A percentile compares a stretch with the other conserved stretches of the same genome.
These are phyloP conservation scores for Bryoglossum gracile DNA, from an alignment of 495 filamentous ascomycete species.

Conservation along the genomic window DNA sequence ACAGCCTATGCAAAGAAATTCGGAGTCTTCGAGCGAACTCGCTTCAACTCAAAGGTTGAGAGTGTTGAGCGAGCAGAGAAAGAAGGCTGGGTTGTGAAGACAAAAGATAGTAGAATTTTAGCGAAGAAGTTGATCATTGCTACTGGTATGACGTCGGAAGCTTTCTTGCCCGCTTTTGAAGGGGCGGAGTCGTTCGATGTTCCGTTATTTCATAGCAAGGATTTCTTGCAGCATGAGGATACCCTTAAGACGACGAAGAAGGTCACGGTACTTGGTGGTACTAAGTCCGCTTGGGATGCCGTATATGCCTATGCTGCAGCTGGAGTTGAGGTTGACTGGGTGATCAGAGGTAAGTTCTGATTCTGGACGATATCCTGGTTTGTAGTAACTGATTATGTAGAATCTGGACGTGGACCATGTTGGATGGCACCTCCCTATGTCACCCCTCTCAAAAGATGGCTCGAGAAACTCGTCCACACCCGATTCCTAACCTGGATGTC, in stretches of 20 bases:
- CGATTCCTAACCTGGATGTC: slow-evolving; percentile 54
- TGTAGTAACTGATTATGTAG: no score
- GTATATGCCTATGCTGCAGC: slow-evolving; percentile 59
- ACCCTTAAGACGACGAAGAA: slow-evolving; percentile 23
- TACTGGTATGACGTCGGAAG: slow-evolving; percentile 59
- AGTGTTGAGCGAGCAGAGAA: slow-evolving; percentile 33
- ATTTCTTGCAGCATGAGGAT: slow-evolving; percentile 42
- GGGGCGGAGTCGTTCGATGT: slow-evolving; percentile 45
- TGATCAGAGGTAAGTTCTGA: no score
- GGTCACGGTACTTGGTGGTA: slow-evolving; percentile 61
- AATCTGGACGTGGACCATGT: slow-evolving; percentile 62
- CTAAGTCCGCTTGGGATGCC: slow-evolving; percentile 72
- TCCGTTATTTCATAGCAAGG: slow-evolving; percentile 57
- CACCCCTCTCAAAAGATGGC: slow-evolving; percentile 50
- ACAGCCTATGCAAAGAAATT: slow-evolving; percentile 51
- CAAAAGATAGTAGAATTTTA: slow-evolving; percentile 23
- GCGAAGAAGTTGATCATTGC: slow-evolving; percentile 59
- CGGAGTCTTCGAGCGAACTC: slow-evolving; percentile 44
- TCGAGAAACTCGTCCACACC: slow-evolving; percentile 59
- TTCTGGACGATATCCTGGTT: no score
- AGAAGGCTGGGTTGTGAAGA: background rate
- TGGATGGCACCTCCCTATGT: slow-evolving; percentile 65
- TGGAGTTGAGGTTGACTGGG: slow-evolving; percentile 65
- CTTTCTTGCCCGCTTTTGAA: slow-evolving; percentile 44
- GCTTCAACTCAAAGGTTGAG: slow-evolving; percentile 42